phyloP scores from a whole-genome alignment of 768 basidiomycete genomes.

The Cystobasidium ongulense region DNA sequence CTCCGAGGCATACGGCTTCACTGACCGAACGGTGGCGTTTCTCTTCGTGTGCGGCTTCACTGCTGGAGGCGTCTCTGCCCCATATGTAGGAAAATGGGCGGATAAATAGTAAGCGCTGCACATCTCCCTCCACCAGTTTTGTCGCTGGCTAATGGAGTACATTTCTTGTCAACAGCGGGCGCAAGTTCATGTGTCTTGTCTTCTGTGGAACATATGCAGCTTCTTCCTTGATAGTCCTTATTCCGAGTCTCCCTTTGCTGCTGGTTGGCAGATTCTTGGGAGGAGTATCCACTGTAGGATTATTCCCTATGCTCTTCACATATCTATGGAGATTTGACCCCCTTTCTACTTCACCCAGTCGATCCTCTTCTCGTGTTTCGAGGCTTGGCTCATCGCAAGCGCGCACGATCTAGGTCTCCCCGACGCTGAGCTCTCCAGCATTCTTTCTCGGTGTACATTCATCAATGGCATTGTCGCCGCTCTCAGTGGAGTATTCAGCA shows the following conservation, averaged over 20 bases:
- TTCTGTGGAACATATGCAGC: conserved; percentile 63
- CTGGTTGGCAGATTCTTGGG: conserved; percentile 60
- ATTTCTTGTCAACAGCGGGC: conserved; percentile 51
- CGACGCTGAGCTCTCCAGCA: conserved; percentile 56
- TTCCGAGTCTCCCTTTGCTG: conserved; percentile 56
- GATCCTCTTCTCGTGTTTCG: conserved; percentile 54
- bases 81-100: conserved; percentile 67
- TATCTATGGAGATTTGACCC: too few species aligned
- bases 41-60: conserved; percentile 71
- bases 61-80: conserved; percentile 61
- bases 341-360: background rate
- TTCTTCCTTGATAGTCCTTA: conserved; percentile 56
- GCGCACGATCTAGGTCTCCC: conserved; percentile 53
- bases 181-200: conserved; percentile 59
- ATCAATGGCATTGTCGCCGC: conserved; percentile 67
- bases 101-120: conserved; percentile 59
- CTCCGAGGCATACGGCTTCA: conserved; percentile 52
- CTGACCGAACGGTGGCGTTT: conserved; percentile 59
- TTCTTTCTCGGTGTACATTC: conserved; percentile 65
- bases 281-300: conserved; percentile 55
- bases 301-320: conserved; percentile 44
- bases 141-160: background rate
- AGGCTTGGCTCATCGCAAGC: conserved; percentile 67
- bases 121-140: background rate
- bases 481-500: conserved; percentile 59